Base-by-base conservation (phyloP, 179 eudicot genomes). In the Beta corolliflora region DNA sequence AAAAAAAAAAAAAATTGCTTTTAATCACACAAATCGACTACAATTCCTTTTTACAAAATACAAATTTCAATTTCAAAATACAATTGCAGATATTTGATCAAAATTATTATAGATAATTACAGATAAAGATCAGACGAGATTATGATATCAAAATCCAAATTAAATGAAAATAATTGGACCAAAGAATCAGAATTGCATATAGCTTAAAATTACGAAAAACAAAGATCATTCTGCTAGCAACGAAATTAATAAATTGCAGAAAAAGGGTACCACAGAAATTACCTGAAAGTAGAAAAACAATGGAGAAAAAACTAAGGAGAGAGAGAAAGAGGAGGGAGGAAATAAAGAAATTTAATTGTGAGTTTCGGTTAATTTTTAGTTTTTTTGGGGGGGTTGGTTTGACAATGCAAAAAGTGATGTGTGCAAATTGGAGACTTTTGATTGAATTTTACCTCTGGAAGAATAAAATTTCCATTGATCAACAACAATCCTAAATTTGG, bases 331-430 rank as follows among this genome's bases (percentile, higher is more conserved):
- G 13, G 36, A 15, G 46, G 41, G 31, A 23, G 25, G 18, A 68
- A 44, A 16, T 11, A 2, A 23, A 9, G 21, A 45, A 59, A 55
- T 21, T 55, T 56, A 25, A 67, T 70, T 65, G 44, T 44, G 21
- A 7, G n/a, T 77, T 52, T 29, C 7, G 4, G 45, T 78, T 67
- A 52, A 56, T 29, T 66, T 29, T 78, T 65, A 36, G 15, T 10
- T 7, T 71, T 71, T 63, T 46, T 60, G 55, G 64, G 60, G 61
- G 29, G 53, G 31, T 60, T 77, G 58, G 71, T 71, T 55, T 54
- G 81, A 45, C 63, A 82, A 77, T 60, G 81, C 64, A 63, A 71
- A 55, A 55, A 52, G 74, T 55, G 80, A 72, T 71, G 85, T 71
- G 58, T 73, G 75, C 52, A 76, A 71, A 71, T 71, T 54, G 71